A percentile compares a stretch with the other conserved stretches of the same genome.
Evolutionary conservation across 2,329 filamentous ascomycete genomes (phyloP).

Genomic region (Colletotrichum cordylinicola): DNA sequence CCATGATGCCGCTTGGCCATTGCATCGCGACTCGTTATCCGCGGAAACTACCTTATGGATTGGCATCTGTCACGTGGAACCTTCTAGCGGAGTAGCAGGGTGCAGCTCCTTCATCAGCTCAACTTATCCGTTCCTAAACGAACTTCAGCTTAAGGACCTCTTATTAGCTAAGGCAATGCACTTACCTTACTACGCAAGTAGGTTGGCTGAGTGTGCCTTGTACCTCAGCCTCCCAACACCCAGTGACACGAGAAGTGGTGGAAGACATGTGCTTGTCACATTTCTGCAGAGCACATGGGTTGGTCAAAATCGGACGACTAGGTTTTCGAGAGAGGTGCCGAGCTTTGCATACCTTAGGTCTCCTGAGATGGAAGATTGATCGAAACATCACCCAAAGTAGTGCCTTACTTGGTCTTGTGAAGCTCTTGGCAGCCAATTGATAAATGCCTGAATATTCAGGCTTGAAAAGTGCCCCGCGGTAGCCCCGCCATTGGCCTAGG

Average conservation of each 20-base stretch:
- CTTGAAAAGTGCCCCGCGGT: conserved; percentile 15
- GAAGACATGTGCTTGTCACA: background rate
- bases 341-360: background rate
- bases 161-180: background rate
- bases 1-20: background rate
- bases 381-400: background rate
- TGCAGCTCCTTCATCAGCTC: background rate
- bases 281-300: background rate
- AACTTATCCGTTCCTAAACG: background rate
- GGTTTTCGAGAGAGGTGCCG: background rate
- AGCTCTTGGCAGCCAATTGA: background rate
- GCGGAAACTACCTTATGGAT: background rate
- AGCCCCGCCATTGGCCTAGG: conserved; percentile 15
- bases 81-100: background rate
- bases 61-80: background rate
- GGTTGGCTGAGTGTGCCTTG: background rate
- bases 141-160: background rate
- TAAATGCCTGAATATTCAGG: background rate
- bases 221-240: background rate
- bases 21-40: background rate
- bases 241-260: background rate
- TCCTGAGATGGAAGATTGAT: background rate
- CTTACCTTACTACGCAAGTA: background rate
- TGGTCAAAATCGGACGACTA: background rate
- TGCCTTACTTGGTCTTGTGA: background rate